Evolutionary conservation across 345 rosid genomes (phyloP).

Genomic region (Aegle marmelos): DNA sequence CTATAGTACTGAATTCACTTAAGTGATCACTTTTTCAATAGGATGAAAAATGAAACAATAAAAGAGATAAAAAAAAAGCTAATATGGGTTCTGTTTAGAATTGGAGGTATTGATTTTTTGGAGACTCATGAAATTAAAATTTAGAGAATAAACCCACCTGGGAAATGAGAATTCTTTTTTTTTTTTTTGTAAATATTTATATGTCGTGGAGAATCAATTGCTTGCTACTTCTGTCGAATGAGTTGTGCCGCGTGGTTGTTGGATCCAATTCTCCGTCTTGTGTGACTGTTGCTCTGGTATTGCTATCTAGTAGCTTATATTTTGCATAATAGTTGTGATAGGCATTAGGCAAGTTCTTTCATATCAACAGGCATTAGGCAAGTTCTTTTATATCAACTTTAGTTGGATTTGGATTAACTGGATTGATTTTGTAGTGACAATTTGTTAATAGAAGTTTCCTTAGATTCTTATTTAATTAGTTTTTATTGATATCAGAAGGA

Average conservation of each 20-base stretch:
- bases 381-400: not conserved
- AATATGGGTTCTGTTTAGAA: not conserved
- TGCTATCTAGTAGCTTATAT: not conserved
- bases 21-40: not conserved
- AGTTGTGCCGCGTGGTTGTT: not conserved
- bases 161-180: not conserved
- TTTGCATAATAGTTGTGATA: not conserved
- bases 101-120: not conserved
- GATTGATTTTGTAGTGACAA: not conserved
- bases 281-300: not conserved
- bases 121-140: not conserved
- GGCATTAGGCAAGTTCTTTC: not conserved
- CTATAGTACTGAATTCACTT: not conserved
- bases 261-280: not conserved
- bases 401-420: not conserved
- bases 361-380: not conserved
- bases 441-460: not conserved
- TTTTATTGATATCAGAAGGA: constrained; percentile 9
- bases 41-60: not conserved
- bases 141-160: not conserved
- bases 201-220: not conserved
- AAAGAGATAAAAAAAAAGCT: not conserved
- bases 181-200: not conserved
- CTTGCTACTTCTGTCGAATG: not conserved
- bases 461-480: not conserved